Evolutionary conservation across 345 rosid genomes (phyloP), one percentile per base, ranked within the genome.

Genomic region (Aquilaria sinensis): DNA sequence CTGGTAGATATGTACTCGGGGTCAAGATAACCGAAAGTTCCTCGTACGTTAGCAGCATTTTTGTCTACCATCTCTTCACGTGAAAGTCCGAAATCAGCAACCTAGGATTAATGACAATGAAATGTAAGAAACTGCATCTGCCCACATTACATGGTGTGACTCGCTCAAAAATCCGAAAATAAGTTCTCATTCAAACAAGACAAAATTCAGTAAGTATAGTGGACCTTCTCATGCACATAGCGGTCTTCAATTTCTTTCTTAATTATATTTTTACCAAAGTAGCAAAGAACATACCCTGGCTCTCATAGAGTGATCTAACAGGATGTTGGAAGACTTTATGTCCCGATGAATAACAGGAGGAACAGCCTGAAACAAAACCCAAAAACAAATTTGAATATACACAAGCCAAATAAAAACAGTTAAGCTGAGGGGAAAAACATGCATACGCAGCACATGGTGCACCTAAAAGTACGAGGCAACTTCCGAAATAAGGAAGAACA

Each of bases 301-400:
- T 80, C 81, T 84, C 97, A 90, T 88, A 65, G 93, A 82, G 41
- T 90, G 89, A 61, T 95, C 99, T 85, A 95, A 74, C 80, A 95
- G 78, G 73, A 91, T 91, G 79, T 95, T 95, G 62, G 97, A 85
- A 57, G 99, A 91, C 65, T 95, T 95, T 51, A 95, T 87, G 74
- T 95, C 99, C 57, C 99, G 76, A 68, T 95, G 99, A 63, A 91
- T 80, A 63, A 95, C 96, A 30, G 99, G 88, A 78, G 99, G 99
- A 77, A 81, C 93, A 14, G 99, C 99, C 99, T 95, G 93, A 34
- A 65, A 65, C 15, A 31, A 37, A 12, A 23, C 37, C 10, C 33
- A 48, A 6, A 53, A 65, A 16, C 51, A 34, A 33, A 49, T n/a
- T 33, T 11, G 57, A 12, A 51, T 62, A 51, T 33, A n/a, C 31